Conservation (phyloP, 2,329 filamentous ascomycete species). For the Salinomyces thailandicus region DNA sequence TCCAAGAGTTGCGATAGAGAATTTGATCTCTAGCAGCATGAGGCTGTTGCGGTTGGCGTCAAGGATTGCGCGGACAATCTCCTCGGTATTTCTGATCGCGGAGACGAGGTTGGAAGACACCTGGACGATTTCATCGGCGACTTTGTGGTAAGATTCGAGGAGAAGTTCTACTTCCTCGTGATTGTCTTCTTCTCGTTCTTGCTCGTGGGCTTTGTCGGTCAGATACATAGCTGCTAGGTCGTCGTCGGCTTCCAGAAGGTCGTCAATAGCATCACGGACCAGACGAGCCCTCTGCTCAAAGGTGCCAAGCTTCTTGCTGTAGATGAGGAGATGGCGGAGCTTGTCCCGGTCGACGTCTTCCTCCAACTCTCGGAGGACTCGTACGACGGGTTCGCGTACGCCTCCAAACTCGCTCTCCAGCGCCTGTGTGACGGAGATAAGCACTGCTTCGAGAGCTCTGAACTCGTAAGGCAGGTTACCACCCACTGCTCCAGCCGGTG, state of each 20-base stretch:
- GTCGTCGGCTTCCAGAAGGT: constrained; percentile 90
- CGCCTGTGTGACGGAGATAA: constrained; percentile 85
- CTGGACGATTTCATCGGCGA: constrained; percentile 96
- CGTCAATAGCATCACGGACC: constrained; percentile 88
- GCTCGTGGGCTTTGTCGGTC: constrained; percentile 71
- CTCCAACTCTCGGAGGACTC: constrained; percentile 79
- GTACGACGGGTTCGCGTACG: constrained; percentile 82
- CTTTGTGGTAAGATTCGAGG: constrained; percentile 92
- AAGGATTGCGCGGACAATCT: constrained; percentile 93
- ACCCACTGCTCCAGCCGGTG: constrained; percentile 14
- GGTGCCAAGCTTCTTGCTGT: constrained; percentile 89
- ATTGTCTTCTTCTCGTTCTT: constrained; percentile 65
- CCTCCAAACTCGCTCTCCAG: constrained; percentile 91
- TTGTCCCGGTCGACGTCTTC: constrained; percentile 96
- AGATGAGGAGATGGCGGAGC: constrained; percentile 76
- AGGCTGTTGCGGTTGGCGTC: constrained; percentile 97
- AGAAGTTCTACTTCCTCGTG: constrained; percentile 97
- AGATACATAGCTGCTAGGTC: constrained; percentile 93
- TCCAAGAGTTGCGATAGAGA: constrained; percentile 90
- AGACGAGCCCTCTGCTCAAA: constrained; percentile 96
- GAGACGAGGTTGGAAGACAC: constrained; percentile 86
- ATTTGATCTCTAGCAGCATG: constrained; percentile 94
- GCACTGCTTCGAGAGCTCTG: constrained; percentile 83
- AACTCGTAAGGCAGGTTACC: constrained; percentile 84
- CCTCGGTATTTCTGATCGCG: constrained; percentile 93